phyloP scores from a whole-genome alignment of 257 asterid species.

The Striga asiatica region DNA sequence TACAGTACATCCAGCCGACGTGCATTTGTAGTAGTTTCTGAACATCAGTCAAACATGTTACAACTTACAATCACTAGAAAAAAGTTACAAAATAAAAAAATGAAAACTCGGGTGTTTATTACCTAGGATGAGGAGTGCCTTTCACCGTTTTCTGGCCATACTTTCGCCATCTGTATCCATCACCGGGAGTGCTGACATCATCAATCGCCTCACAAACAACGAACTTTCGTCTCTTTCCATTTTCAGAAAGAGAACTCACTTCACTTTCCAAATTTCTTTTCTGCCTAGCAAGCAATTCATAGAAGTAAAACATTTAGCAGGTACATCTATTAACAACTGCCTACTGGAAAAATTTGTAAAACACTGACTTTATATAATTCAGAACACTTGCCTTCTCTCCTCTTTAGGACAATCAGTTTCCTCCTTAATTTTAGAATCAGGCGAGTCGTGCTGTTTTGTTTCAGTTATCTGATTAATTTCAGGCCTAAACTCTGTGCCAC shows the following conservation, averaged over 20 bases:
- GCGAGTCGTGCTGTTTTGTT: no score
- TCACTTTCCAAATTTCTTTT: conserved; percentile 38
- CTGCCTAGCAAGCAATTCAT: conserved; percentile 29
- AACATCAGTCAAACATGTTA: no score
- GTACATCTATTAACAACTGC: no score
- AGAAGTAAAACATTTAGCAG: no score
- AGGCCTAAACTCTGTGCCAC: conserved; percentile 32
- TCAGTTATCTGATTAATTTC: no score
- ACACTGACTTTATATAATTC: no score
- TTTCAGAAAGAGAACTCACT: conserved; percentile 40
- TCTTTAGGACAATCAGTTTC: no score
- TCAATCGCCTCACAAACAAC: conserved; percentile 87
- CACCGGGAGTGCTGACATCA: conserved; percentile 82
- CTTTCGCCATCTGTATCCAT: conserved; percentile 97
- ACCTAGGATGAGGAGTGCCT: conserved; percentile 98
- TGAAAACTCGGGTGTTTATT: conserved; percentile 16
- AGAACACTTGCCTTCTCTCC: no score
- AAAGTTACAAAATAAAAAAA: no score
- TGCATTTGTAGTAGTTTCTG: conserved; percentile 90
- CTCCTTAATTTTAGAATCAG: no score
- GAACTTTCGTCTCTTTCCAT: conserved; percentile 64
- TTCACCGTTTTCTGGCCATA: conserved; percentile 96
- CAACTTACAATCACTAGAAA: no score
- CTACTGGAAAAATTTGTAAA: conserved; percentile 12
- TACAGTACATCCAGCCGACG: conserved; percentile 86